Percentiles rank a stretch among this genome's conserved stretches.
Conservation (phyloP, 1,284 basidiomycete genomes). For the Filobasidium uniguttulatum region DNA sequence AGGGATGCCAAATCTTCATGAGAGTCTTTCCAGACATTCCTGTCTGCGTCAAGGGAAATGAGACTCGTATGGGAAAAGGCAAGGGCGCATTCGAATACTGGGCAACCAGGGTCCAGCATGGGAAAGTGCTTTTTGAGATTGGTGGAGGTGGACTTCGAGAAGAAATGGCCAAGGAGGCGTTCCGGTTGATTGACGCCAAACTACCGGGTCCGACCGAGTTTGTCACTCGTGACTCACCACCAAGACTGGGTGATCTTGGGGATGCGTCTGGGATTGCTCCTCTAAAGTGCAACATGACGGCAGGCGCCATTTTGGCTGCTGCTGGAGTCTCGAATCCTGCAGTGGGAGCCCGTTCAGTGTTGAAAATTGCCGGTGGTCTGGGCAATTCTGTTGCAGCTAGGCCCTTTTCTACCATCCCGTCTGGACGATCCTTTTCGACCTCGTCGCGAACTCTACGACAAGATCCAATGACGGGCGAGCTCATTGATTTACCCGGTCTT, state of each 20-base stretch:
- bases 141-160: slow-evolving; percentile 80
- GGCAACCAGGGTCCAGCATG: slow-evolving; percentile 77
- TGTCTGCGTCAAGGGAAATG: slow-evolving; percentile 96
- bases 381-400: no score
- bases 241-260: slow-evolving; percentile 53
- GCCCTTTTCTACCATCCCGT: no score
- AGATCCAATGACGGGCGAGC: slow-evolving; percentile 43
- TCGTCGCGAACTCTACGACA: neutral
- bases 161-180: slow-evolving; percentile 87
- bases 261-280: slow-evolving; percentile 1
- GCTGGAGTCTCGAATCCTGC: no score
- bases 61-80: slow-evolving; percentile 99
- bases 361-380: no score
- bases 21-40: slow-evolving; percentile 93
- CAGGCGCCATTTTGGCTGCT: no score
- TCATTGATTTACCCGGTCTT: slow-evolving; percentile 39
- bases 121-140: slow-evolving; percentile 87
- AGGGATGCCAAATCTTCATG: slow-evolving; percentile 76
- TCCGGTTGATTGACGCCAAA: slow-evolving; percentile 79
- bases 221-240: slow-evolving; percentile 54
- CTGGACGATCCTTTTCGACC: no score
- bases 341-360: no score
- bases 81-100: slow-evolving; percentile 96
- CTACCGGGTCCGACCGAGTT: slow-evolving; percentile 84
- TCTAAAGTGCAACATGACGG: no score